A percentile compares a stretch with the other conserved stretches of the same genome.
Conservation (phyloP, 306 rosid genomes). For the Myrica gale region DNA sequence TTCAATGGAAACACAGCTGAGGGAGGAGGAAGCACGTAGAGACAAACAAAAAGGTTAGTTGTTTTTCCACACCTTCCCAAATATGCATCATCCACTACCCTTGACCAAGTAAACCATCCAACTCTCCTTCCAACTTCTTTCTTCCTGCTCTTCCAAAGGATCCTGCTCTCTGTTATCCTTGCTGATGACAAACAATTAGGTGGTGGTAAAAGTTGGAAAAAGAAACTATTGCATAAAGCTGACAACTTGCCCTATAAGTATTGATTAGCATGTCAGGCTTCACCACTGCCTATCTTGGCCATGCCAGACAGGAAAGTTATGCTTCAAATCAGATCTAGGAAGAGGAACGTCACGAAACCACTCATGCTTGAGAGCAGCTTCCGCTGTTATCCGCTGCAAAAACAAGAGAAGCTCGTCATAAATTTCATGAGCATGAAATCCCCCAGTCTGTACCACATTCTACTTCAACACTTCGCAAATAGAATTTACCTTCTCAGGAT, state of each 20-base stretch:
- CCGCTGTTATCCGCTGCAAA: conserved; percentile 75
- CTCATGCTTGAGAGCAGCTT: conserved; percentile 74
- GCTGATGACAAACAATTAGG: conserved; percentile 17
- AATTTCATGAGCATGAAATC: neutral
- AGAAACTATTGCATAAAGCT: neutral
- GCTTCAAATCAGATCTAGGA: conserved; percentile 61
- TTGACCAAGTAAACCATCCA: conserved; percentile 3
- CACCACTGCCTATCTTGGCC: conserved; percentile 46
- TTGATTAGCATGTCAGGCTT: conserved; percentile 33
- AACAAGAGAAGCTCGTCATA: neutral
- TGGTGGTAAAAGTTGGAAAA: neutral
- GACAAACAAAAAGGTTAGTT: neutral
- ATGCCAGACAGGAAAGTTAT: conserved; percentile 45
- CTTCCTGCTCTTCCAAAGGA: conserved; percentile 11
- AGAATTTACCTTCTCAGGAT: conserved; percentile 63
- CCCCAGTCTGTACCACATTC: neutral
- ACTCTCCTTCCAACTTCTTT: conserved; percentile 11
- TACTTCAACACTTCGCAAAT: neutral
- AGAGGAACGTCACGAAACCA: conserved; percentile 82
- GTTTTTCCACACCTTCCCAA: conserved; percentile 31
- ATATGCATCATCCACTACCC: conserved; percentile 27
- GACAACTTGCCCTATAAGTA: conserved; percentile 20
- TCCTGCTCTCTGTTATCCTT: conserved; percentile 17
- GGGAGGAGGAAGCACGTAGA: neutral
- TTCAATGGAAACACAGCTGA: conserved; percentile 1